Conservation (phyloP, 2,329 filamentous ascomycete genomes). For the Fusarium pseudocircinatum region DNA sequence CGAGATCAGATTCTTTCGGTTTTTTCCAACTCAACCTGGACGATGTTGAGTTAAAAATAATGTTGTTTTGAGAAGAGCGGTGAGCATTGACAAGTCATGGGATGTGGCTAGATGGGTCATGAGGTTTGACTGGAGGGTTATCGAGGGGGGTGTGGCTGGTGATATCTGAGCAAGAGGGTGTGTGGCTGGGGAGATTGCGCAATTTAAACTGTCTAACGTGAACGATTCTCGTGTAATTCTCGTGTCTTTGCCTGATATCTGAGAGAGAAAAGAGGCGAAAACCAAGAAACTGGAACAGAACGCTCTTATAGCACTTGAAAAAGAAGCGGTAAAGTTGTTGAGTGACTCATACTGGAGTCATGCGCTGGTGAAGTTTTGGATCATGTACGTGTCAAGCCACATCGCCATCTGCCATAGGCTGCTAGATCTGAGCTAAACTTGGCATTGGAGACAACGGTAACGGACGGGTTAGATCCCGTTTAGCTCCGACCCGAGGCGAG, state of each 20-base stretch:
- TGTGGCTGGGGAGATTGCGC: conserved; percentile 26
- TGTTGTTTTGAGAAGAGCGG: conserved; percentile 14
- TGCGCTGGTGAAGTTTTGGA: conserved; percentile 15
- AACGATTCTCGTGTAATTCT: neutral
- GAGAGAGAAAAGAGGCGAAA: neutral
- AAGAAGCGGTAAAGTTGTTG: neutral
- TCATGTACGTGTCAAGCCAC: conserved; percentile 19
- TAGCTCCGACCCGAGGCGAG: conserved; percentile 1
- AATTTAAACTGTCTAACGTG: conserved; percentile 16
- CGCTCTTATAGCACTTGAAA: neutral
- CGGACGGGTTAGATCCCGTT: neutral
- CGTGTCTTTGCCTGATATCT: neutral
- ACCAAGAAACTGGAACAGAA: neutral
- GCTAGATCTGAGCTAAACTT: neutral
- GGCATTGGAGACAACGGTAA: neutral
- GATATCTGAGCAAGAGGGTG: neutral
- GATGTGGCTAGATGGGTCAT: conserved; percentile 16
- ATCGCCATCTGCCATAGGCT: conserved; percentile 21
- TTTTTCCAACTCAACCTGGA: conserved; percentile 10
- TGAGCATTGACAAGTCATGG: conserved; percentile 24
- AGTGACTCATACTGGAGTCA: conserved; percentile 21
- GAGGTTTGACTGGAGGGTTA: neutral
- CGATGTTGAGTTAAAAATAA: conserved; percentile 7
- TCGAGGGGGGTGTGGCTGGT: neutral
- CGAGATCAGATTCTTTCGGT: neutral